Evolutionary conservation across 2,329 filamentous ascomycete species (phyloP).

Genomic region (Aureobasidium leucospermi): DNA sequence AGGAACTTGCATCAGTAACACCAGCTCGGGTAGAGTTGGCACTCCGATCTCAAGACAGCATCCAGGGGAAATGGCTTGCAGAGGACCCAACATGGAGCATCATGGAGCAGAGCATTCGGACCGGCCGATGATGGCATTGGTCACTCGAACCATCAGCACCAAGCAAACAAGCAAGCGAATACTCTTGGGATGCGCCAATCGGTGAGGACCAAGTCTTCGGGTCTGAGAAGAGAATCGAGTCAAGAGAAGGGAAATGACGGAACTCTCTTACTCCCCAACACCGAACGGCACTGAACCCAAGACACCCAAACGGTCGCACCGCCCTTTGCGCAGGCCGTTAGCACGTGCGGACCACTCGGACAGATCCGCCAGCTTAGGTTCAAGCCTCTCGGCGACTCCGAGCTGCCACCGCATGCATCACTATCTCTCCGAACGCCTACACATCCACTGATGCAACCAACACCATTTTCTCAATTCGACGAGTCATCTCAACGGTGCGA

Average conservation of each 20-base stretch:
- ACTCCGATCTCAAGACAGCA: constrained; percentile 47
- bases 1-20: constrained; percentile 53
- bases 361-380: constrained; percentile 2
- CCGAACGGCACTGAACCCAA: not conserved
- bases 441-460: not conserved
- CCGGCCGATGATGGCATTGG: constrained; percentile 10
- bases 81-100: constrained; percentile 52
- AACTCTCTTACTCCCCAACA: not conserved
- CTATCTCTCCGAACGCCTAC: not conserved
- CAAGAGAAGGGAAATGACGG: not conserved
- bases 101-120: constrained; percentile 28
- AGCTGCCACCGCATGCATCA: not conserved
- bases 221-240: not conserved
- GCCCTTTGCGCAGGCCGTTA: not conserved
- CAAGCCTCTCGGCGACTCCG: constrained; percentile 3
- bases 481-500: not conserved
- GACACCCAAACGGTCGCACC: not conserved
- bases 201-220: not conserved
- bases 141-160: not conserved
- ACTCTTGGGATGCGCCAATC: not conserved
- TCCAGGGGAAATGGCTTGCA: constrained; percentile 53
- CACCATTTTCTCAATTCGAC: constrained; percentile 2
- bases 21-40: constrained; percentile 50
- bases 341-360: constrained; percentile 8
- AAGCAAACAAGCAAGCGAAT: not conserved